Evolutionary conservation across 2,329 filamentous ascomycete genomes (phyloP), one percentile per base, ranked within the genome.

Genomic region (Colletotrichum truncatum): DNA sequence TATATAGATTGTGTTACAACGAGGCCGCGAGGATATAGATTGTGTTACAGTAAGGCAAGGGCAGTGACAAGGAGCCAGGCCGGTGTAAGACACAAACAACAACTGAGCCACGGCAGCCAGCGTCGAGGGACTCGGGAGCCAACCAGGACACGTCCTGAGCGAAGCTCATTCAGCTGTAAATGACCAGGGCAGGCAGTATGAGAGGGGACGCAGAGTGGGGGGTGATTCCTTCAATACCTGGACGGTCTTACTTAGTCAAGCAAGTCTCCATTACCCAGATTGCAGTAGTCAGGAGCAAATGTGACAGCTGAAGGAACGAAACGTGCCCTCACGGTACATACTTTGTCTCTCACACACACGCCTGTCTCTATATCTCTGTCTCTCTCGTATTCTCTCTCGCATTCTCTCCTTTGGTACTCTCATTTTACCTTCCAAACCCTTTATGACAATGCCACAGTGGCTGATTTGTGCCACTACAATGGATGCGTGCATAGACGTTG

Each of bases 141-240:
- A 65, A 65, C 43, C 56, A 65, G 41, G 23, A 45, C 18, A 23
- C 38, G 41, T 26, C 56, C 36, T 32, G 41, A 11, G 36, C 18
- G 26, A 39, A 34, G 53, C 36, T 26, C 6, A 11, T 38, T 28
- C 32, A 39, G 51, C 11, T 30, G 43, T 62, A 41, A 62, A 39
- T 60, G 45, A 21, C 21, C 34, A 62, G 56, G 62, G 62, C 62
- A 65, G 62, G 62, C 62, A 65, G 56, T n/a, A n/a, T 55, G 26
- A 49, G 62, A 23, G 62, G 62, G 49, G 6, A 28, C 21, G 12
- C 8, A 3, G 28, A n/a, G 39, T 45, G 53, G 53, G 14, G 21
- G 16, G 14, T 9, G 26, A 4, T 26, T 49, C 10, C n/a, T 26
- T 12, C 48, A 36, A 23, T 23, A 52, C 48, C 48, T 32, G 25